phyloP scores from a whole-genome alignment of 2,329 filamentous ascomycete genomes.

The Colletotrichum eleusines region DNA sequence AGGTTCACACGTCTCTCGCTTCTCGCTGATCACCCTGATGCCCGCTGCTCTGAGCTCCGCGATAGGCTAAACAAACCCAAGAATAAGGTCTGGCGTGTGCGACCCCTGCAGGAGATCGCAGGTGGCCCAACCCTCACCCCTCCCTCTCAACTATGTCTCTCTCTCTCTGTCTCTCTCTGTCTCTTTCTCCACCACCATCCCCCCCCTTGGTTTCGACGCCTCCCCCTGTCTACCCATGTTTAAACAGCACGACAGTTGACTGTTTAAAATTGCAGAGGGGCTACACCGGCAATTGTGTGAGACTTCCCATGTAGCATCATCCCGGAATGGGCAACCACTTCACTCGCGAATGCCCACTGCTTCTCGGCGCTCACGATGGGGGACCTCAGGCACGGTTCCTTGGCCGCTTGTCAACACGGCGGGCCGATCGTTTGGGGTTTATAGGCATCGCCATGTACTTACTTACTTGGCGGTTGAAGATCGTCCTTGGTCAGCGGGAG shows the following conservation, averaged over 20 bases:
- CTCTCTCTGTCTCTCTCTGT: not conserved
- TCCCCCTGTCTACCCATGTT: conserved; percentile 10
- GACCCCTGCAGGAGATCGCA: conserved; percentile 39
- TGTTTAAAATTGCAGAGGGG: conserved; percentile 36
- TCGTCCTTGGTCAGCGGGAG: conserved; percentile 13
- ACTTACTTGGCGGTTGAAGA: not conserved
- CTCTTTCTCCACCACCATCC: not conserved
- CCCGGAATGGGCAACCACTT: conserved; percentile 25
- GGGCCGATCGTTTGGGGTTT: not conserved
- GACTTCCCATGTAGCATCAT: conserved; percentile 39
- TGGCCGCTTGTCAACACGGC: not conserved
- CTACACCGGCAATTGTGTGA: conserved; percentile 24
- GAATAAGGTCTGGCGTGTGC: conserved; percentile 42
- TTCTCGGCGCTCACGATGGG: conserved; percentile 21
- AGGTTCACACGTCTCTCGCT: conserved; percentile 7
- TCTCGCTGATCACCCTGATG: conserved; percentile 17
- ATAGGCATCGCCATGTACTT: not conserved
- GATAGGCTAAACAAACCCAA: conserved; percentile 16
- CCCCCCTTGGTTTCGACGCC: conserved; percentile 28
- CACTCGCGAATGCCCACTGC: conserved; percentile 16
- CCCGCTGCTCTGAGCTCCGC: conserved; percentile 25
- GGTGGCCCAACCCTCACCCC: not conserved
- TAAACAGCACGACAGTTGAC: conserved; percentile 22
- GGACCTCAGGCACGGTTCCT: conserved; percentile 5
- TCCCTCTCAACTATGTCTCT: not conserved